A percentile compares a stretch with the other conserved stretches of the same genome.
Evolutionary conservation across 345 rosid species (phyloP).

Genomic region (Lumnitzera littorea): DNA sequence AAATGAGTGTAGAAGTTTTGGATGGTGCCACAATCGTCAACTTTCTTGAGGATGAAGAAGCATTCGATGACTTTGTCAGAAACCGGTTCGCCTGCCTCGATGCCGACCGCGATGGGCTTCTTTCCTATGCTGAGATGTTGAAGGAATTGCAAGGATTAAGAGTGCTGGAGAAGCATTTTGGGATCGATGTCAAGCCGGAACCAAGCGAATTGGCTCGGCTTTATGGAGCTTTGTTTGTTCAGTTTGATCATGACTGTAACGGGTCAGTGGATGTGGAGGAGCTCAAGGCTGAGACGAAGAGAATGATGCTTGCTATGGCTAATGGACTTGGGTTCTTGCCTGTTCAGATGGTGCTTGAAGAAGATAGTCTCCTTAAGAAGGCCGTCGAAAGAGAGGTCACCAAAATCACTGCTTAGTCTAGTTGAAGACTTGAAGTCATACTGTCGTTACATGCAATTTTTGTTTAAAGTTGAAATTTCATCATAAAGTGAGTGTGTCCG

Average conservation of each 20-base stretch:
- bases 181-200: constrained; percentile 24
- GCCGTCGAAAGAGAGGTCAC: too few relatives aligned
- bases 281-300: constrained; percentile 36
- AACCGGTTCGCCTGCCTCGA: constrained; percentile 29
- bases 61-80: constrained; percentile 15
- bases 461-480: too few relatives aligned
- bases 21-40: not conserved
- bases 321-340: constrained; percentile 43
- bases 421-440: too few relatives aligned
- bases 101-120: constrained; percentile 27
- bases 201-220: constrained; percentile 18
- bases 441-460: too few relatives aligned
- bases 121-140: constrained; percentile 36
- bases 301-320: constrained; percentile 43
- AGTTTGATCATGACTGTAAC: constrained; percentile 34
- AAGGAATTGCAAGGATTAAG: constrained; percentile 34
- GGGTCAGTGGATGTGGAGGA: constrained; percentile 34
- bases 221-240: constrained; percentile 23
- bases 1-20: too few relatives aligned
- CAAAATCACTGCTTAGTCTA: not conserved
- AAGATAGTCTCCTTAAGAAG: constrained; percentile 28
- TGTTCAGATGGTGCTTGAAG: constrained; percentile 40
- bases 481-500: too few relatives aligned
- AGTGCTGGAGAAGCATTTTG: constrained; percentile 32
- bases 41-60: constrained; percentile 40